Conservation (phyloP, 192 early-diverging fungal genomes). For the Backusella mclennaniae region DNA sequence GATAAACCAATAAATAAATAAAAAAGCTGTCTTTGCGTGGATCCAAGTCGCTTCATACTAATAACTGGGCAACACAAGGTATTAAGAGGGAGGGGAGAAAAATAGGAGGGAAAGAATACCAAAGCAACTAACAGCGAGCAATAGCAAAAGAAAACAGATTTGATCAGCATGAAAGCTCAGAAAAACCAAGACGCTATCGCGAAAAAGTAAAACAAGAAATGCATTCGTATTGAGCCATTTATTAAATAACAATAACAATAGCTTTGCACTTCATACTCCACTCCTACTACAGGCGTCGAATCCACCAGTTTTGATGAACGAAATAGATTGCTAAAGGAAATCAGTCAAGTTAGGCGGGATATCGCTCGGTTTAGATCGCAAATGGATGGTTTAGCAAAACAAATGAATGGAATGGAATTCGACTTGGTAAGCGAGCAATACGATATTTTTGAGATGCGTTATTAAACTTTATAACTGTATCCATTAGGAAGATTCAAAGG, state of each 20-base stretch:
- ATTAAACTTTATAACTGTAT: not conserved
- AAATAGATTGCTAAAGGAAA: slow-evolving; percentile 12
- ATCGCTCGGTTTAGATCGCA: slow-evolving; percentile 19
- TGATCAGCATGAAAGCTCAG: not conserved
- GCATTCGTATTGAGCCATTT: not conserved
- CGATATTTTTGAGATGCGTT: not conserved
- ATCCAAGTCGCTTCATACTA: slow-evolving; percentile 9
- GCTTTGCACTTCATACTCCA: slow-evolving; percentile 30
- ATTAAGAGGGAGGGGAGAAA: not conserved
- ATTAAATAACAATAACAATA: not conserved
- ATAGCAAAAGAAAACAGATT: not conserved
- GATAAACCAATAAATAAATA: not conserved
- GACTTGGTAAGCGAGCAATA: slow-evolving; percentile 20
- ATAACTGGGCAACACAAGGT: slow-evolving; percentile 9
- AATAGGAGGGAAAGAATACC: not conserved
- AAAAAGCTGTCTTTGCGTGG: slow-evolving; percentile 15
- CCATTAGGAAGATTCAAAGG: slow-evolving; percentile 16
- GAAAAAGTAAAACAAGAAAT: not conserved
- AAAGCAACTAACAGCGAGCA: not conserved
- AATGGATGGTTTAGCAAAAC: slow-evolving; percentile 30
- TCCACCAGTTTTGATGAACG: slow-evolving; percentile 15
- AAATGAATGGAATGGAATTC: slow-evolving; percentile 26
- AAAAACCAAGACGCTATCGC: not conserved
- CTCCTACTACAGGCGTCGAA: slow-evolving; percentile 25
- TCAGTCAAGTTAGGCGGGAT: slow-evolving; percentile 18